Conservation (phyloP, 2,329 filamentous ascomycete genomes). For the Lecanicillium sp. region DNA sequence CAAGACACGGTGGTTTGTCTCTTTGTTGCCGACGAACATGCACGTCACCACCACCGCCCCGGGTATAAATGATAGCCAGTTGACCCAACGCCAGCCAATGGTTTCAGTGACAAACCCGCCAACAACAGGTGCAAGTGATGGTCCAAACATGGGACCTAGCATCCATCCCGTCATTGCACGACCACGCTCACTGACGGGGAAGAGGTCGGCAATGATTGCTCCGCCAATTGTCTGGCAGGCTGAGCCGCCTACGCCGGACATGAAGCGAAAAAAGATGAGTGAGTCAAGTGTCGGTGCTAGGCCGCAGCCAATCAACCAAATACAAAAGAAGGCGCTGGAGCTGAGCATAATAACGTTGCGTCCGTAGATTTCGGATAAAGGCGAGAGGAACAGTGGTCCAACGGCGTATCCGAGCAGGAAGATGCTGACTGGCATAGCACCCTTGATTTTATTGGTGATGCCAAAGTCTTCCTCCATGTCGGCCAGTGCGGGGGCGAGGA, state of each 20-base stretch:
- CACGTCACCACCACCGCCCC: conserved; percentile 15
- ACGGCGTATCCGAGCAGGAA: conserved; percentile 52
- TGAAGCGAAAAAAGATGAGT: conserved; percentile 51
- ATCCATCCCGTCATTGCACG: conserved; percentile 43
- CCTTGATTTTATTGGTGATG: conserved; percentile 28
- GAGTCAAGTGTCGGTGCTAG: conserved; percentile 43
- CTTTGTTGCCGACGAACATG: conserved; percentile 28
- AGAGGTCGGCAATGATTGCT: conserved; percentile 47
- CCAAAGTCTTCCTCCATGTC: conserved; percentile 35
- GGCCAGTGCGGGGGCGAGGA: conserved; percentile 41
- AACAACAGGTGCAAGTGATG: conserved; percentile 37
- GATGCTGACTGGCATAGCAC: conserved; percentile 50
- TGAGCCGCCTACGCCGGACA: conserved; percentile 50
- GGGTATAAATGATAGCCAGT: conserved; percentile 44
- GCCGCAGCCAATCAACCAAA: conserved; percentile 58
- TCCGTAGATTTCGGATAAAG: conserved; percentile 57
- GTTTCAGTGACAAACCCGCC: conserved; percentile 40
- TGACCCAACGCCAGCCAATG: conserved; percentile 44
- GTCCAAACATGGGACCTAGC: conserved; percentile 50
- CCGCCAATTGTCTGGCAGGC: conserved; percentile 46
- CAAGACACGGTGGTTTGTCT: conserved; percentile 34
- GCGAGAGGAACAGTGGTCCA: conserved; percentile 49
- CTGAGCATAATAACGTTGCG: conserved; percentile 45
- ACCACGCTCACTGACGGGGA: conserved; percentile 37
- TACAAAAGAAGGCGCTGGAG: conserved; percentile 52